Base-by-base conservation (phyloP, 2,329 filamentous ascomycete genomes). In the Penicillium sp. region DNA sequence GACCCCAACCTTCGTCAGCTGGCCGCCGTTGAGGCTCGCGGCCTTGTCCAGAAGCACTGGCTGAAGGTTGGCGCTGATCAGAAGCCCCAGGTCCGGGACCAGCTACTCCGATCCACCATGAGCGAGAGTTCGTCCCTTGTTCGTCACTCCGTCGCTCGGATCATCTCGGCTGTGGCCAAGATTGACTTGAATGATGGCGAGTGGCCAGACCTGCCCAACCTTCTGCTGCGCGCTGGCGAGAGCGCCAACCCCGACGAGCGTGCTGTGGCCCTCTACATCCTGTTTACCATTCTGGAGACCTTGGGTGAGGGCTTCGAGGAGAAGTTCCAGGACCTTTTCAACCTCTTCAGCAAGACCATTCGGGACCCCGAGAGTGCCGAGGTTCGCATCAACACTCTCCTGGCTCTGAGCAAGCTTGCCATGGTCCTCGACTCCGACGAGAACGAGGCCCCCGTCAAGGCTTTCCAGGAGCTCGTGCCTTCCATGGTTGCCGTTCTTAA, bases 321-420 rank as follows among this genome's bases (percentile, higher is more conserved):
- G 66, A 89, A 94, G 74, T 84, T 90, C 64, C 75, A 81, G 53
- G 85, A 89, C 68, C 84, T 97, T 54, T 90, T 97, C 66, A 81
- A 83, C 65, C 81, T 97, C 24, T 96, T 97, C 77, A 80, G 81
- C 73, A 87, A 86, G 72, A 95, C 92, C 44, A 94, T 99, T 66
- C 86, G 88, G 66, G 94, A 97, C 68, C 86, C 89, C 1, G 86
- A 95, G 74, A 96, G 91, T 72, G 84, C 88, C 57, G 90, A 96
- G 71, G 94, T 99, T 52, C 87, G 92, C 65, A 86, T 96, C 77
- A 97, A 96, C 80, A 95, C 94, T 29, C 86, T 96, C 75, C 84
- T 95, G 67, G 91, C 90, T 56, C 83, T 97, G 56, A 91, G 92
- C 66, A 88, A 90, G 67, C 82, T 96, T 65, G 87, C 93, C 49